These are phyloP conservation scores for Pleurotus ostreatus DNA, from an alignment of 768 basidiomycete species.

Conservation along the genomic window DNA sequence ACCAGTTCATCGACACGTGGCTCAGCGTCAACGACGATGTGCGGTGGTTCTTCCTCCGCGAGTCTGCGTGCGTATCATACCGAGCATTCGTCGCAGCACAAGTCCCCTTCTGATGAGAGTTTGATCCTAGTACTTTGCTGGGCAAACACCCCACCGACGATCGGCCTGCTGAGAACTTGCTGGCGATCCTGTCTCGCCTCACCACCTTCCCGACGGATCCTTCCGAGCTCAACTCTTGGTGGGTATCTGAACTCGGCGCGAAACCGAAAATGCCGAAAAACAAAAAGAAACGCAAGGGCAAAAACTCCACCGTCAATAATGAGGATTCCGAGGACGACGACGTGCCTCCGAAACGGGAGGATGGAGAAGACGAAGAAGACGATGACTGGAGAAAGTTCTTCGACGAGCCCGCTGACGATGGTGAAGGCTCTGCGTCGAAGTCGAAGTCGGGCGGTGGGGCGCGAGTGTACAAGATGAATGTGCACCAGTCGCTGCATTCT, in stretches of 20 bases:
- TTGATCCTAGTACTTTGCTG: neutral
- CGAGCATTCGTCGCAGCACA: conserved; percentile 7
- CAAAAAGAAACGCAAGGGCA: conserved; percentile 19
- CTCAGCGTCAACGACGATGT: conserved; percentile 78
- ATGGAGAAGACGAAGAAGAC: conserved; percentile 31
- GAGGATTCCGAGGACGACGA: conserved; percentile 30
- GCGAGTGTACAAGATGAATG: conserved; percentile 60
- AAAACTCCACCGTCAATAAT: conserved; percentile 26
- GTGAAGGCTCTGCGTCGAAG: conserved; percentile 23
- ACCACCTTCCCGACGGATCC: conserved; percentile 70
- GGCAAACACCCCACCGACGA: conserved; percentile 24
- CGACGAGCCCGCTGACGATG: conserved; percentile 48
- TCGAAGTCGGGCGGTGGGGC: conserved; percentile 33
- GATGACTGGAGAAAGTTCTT: conserved; percentile 86
- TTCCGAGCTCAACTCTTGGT: conserved; percentile 72
- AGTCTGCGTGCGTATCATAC: conserved; percentile 55
- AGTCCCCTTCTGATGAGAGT: neutral
- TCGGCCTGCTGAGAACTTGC: conserved; percentile 40
- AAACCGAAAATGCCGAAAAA: conserved; percentile 49
- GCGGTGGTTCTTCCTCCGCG: conserved; percentile 85
- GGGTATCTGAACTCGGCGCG: conserved; percentile 63
- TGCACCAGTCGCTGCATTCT: conserved; percentile 76
- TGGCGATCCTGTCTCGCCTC: conserved; percentile 64
- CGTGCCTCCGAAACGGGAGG: conserved; percentile 21
- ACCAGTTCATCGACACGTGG: conserved; percentile 67